phyloP scores from a whole-genome alignment of 2,329 filamentous ascomycete genomes.

The Hortaea sp. region DNA sequence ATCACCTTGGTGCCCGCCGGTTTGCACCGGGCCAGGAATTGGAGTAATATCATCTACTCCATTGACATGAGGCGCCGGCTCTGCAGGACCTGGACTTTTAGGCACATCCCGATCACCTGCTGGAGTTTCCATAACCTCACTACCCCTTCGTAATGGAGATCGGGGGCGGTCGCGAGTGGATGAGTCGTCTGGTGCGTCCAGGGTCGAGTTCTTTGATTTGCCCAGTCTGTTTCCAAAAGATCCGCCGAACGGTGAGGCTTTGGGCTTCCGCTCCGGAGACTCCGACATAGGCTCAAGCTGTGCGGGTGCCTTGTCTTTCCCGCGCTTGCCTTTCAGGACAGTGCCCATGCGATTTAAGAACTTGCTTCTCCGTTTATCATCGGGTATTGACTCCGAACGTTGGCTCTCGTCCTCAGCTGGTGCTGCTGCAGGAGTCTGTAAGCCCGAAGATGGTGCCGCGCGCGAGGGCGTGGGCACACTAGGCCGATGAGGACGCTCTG shows the following conservation, averaged over 20 bases:
- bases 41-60: conserved; percentile 9
- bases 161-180: conserved; percentile 15
- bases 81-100: conserved; percentile 6
- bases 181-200: conserved; percentile 22
- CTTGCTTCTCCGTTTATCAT: conserved; percentile 28
- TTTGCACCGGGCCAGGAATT: conserved; percentile 11
- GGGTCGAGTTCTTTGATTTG: conserved; percentile 51
- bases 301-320: conserved; percentile 37
- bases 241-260: conserved; percentile 43
- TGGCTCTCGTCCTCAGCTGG: conserved; percentile 16
- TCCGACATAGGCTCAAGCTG: conserved; percentile 21
- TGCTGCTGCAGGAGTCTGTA: conserved; percentile 13
- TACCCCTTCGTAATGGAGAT: conserved; percentile 22
- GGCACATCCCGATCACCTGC: conserved; percentile 3
- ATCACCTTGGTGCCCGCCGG: conserved; percentile 24
- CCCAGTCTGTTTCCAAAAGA: conserved; percentile 50
- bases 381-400: conserved; percentile 40
- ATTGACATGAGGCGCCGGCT: conserved; percentile 12
- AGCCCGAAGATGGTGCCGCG: conserved; percentile 6
- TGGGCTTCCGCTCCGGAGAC: conserved; percentile 47
- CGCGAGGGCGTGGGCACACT: conserved; percentile 5
- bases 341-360: conserved; percentile 53
- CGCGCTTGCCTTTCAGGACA: conserved; percentile 47
- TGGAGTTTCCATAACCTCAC: conserved; percentile 19
- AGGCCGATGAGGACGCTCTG: conserved; percentile 2